These are phyloP conservation scores for Ophiostoma piceae DNA, from an alignment of 2,329 filamentous ascomycete genomes.

Conservation along the genomic window DNA sequence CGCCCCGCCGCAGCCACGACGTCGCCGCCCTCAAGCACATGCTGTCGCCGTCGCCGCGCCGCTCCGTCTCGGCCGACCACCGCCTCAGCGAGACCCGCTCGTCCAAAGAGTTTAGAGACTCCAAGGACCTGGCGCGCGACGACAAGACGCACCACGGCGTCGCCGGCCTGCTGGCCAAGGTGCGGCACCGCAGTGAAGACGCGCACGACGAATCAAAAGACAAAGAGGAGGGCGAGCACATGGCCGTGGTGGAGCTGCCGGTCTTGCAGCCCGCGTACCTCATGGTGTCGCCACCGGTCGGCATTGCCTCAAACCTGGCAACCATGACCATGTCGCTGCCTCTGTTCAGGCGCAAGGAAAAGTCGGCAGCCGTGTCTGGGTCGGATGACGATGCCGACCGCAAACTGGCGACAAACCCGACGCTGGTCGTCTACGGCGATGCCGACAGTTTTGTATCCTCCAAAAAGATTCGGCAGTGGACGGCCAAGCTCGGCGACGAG, in stretches of 20 bases:
- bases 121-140: not conserved
- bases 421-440: constrained; percentile 69
- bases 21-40: constrained; percentile 33
- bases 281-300: constrained; percentile 62
- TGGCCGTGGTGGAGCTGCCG: constrained; percentile 34
- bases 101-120: not conserved
- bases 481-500: constrained; percentile 41
- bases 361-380: too few relatives aligned
- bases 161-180: constrained; percentile 43
- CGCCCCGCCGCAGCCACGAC: not conserved
- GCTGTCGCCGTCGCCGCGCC: constrained; percentile 29
- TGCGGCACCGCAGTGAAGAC: constrained; percentile 34
- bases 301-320: constrained; percentile 54
- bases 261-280: constrained; percentile 50
- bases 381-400: constrained; percentile 38
- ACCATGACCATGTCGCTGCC: constrained; percentile 52
- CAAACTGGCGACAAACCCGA: constrained; percentile 54
- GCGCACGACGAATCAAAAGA: constrained; percentile 18
- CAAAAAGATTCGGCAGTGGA: constrained; percentile 63
- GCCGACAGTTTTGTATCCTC: constrained; percentile 67
- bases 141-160: constrained; percentile 45
- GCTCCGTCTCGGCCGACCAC: constrained; percentile 20
- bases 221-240: constrained; percentile 13
- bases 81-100: not conserved
- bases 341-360: constrained; percentile 19